A percentile compares a stretch with the other conserved stretches of the same genome.
phyloP scores from a whole-genome alignment of 495 filamentous ascomycete genomes.

The Paragyromitra xinjiangensis region DNA sequence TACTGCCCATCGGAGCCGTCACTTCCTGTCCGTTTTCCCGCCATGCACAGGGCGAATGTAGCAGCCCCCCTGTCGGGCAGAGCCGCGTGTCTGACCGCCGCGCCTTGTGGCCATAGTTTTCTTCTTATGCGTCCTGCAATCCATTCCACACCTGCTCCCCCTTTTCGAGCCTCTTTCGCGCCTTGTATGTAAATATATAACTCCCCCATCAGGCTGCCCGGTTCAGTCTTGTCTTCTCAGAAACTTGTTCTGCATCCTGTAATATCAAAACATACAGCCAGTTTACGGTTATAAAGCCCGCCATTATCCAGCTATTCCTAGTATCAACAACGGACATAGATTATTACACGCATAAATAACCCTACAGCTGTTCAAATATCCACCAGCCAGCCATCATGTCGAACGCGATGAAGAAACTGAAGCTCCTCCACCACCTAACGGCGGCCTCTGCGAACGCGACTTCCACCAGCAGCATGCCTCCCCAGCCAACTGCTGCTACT shows the following conservation, averaged over 20 bases:
- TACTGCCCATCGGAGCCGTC: constrained; percentile 35
- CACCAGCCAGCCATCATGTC: constrained; percentile 44
- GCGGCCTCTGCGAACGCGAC: constrained; percentile 52
- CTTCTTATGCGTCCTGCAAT: constrained; percentile 18
- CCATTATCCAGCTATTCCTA: constrained; percentile 16
- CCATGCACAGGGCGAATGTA: constrained; percentile 36
- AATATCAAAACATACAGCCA: constrained; percentile 24
- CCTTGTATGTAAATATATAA: constrained; percentile 40
- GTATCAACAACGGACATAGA: background rate
- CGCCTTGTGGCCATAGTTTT: constrained; percentile 15
- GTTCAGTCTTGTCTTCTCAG: constrained; percentile 21
- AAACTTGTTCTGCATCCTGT: constrained; percentile 29
- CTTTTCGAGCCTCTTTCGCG: constrained; percentile 28
- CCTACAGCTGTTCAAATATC: background rate
- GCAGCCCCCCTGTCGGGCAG: constrained; percentile 37
- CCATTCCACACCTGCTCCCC: constrained; percentile 26
- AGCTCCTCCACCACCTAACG: constrained; percentile 57
- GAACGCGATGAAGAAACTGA: constrained; percentile 58
- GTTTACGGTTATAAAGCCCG: constrained; percentile 8
- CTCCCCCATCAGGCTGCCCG: constrained; percentile 31
- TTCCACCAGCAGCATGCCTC: constrained; percentile 31
- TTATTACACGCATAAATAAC: too few relatives aligned
- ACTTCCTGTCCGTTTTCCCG: constrained; percentile 37
- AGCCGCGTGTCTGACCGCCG: constrained; percentile 48
- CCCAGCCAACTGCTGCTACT: constrained; percentile 29